These are phyloP conservation scores for Diddensiella santjacobensis DNA, from an alignment of 805 yeast genomes.

Conservation along the genomic window DNA sequence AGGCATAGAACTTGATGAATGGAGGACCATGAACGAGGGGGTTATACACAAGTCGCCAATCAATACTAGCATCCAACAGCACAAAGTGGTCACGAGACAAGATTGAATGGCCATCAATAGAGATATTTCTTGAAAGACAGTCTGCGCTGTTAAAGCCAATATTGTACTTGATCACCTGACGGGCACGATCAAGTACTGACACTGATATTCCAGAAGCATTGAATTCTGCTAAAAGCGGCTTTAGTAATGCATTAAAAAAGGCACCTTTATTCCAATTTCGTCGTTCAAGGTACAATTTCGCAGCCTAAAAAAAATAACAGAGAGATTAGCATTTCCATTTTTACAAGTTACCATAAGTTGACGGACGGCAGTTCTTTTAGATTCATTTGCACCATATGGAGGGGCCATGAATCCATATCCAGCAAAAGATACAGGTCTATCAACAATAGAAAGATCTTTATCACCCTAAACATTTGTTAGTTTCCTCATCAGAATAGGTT, in stretches of 20 bases:
- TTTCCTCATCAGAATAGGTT: conserved; percentile 1
- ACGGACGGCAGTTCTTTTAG: conserved; percentile 10
- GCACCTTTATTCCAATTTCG: conserved; percentile 30
- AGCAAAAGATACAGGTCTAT: conserved; percentile 52
- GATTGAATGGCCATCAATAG: conserved; percentile 67
- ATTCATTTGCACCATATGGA: conserved; percentile 55
- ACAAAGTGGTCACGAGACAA: conserved; percentile 54
- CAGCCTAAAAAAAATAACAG: conserved; percentile 2
- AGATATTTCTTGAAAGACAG: conserved; percentile 52
- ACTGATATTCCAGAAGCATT: conserved; percentile 53
- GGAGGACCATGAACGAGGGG: conserved; percentile 66
- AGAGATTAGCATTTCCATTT: too few relatives aligned
- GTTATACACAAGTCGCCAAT: conserved; percentile 63
- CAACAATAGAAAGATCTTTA: conserved; percentile 34
- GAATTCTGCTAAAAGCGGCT: conserved; percentile 38
- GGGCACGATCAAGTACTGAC: conserved; percentile 49
- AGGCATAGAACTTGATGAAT: conserved; percentile 56
- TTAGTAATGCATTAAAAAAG: conserved; percentile 40
- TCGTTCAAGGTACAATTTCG: conserved; percentile 16
- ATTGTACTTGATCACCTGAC: conserved; percentile 49
- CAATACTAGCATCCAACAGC: conserved; percentile 56
- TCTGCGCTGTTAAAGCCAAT: conserved; percentile 41
- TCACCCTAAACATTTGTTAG: conserved; percentile 2
- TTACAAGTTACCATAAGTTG: too few relatives aligned
- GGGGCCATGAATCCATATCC: conserved; percentile 50